Evolutionary conservation across 2,329 filamentous ascomycete species (phyloP).

Genomic region (Ophiosphaerella korrae): DNA sequence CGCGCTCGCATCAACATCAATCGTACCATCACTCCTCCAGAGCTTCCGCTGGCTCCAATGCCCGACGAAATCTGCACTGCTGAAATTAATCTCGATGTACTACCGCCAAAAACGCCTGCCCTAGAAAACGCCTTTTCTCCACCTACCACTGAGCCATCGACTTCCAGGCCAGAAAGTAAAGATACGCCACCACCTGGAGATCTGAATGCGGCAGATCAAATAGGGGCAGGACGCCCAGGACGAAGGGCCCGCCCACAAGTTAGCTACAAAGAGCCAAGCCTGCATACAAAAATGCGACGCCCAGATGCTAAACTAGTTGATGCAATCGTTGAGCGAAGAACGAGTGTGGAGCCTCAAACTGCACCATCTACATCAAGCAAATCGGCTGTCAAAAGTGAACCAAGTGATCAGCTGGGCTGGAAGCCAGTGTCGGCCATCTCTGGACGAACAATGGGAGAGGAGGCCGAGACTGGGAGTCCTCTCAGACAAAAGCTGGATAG

Average conservation of each 20-base stretch:
- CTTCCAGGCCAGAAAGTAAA: slow-evolving; percentile 40
- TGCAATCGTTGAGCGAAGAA: slow-evolving; percentile 45
- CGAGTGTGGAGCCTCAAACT: slow-evolving; percentile 31
- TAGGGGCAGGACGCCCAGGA: slow-evolving; percentile 46
- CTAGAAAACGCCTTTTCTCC: slow-evolving; percentile 51
- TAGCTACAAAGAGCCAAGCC: slow-evolving; percentile 56
- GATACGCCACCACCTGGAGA: slow-evolving; percentile 53
- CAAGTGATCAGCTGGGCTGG: slow-evolving; percentile 30
- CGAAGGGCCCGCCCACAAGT: slow-evolving; percentile 54
- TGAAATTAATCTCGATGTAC: slow-evolving; percentile 42
- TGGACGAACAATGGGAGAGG: slow-evolving; percentile 28
- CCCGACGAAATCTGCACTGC: slow-evolving; percentile 29
- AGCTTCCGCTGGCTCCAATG: slow-evolving; percentile 24
- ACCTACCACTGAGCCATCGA: slow-evolving; percentile 50
- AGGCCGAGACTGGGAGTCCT: slow-evolving; percentile 41
- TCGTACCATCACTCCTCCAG: slow-evolving; percentile 26
- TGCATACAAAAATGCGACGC: slow-evolving; percentile 56
- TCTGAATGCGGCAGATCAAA: slow-evolving; percentile 42
- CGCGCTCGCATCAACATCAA: slow-evolving; percentile 32
- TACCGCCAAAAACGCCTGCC: slow-evolving; percentile 48
- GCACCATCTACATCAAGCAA: slow-evolving; percentile 25
- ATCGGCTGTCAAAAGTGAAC: slow-evolving; percentile 35
- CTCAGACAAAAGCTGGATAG: slow-evolving; percentile 42
- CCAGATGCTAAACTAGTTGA: slow-evolving; percentile 54
- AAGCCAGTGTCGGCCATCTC: slow-evolving; percentile 30